These are phyloP conservation scores for Fragosphaeria purpurea DNA, from an alignment of 2,329 filamentous ascomycete genomes.

Conservation along the genomic window DNA sequence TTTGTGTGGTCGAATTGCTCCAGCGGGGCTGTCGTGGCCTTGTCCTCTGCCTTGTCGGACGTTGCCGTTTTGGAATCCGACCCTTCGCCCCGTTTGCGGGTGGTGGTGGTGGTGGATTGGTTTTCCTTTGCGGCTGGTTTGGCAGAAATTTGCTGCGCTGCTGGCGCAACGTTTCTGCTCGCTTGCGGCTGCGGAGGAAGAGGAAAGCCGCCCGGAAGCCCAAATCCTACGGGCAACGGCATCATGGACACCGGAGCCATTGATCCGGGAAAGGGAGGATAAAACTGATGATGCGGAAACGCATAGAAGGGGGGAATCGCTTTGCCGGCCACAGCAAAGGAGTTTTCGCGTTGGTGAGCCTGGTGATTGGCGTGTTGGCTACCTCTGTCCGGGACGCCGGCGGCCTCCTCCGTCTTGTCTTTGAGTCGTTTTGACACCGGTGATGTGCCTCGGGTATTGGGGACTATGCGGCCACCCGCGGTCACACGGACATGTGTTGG, in stretches of 20 bases:
- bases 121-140: constrained; percentile 12
- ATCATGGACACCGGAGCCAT: constrained; percentile 28
- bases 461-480: constrained; percentile 56
- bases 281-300: constrained; percentile 10
- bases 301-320: constrained; percentile 16
- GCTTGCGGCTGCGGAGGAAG: constrained; percentile 7
- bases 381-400: constrained; percentile 15
- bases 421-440: constrained; percentile 43
- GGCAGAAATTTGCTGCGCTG: constrained; percentile 10
- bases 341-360: constrained; percentile 1
- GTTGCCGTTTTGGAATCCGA: constrained; percentile 4
- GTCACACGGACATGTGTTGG: constrained; percentile 58
- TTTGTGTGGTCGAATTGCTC: constrained; percentile 37
- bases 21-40: constrained; percentile 27
- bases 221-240: constrained; percentile 29
- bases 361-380: constrained; percentile 11
- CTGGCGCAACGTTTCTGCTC: neutral
- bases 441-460: constrained; percentile 45
- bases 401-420: constrained; percentile 22
- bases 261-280: constrained; percentile 9
- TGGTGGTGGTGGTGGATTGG: constrained; percentile 8
- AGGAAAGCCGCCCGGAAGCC: constrained; percentile 12
- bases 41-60: constrained; percentile 20
- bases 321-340: neutral
- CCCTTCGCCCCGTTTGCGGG: constrained; percentile 12